Evolutionary conservation across 1,284 basidiomycete species (phyloP), one percentile per base, ranked within the genome.

Genomic region (Sporisorium iseilematis-ciliati): DNA sequence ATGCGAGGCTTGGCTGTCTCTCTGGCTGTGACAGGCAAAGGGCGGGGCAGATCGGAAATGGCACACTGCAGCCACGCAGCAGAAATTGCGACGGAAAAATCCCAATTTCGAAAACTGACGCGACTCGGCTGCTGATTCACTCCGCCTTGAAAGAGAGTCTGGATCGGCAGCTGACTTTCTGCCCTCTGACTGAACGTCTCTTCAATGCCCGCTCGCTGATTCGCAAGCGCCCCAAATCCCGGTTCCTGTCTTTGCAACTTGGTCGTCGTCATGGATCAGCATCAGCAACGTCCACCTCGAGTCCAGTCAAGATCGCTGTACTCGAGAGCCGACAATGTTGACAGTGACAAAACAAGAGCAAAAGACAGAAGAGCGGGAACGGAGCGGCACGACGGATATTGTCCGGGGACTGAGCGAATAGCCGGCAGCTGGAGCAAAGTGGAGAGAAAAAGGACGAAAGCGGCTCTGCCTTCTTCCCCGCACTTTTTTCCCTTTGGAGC

Each of bases 41-140:
- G 55, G 25, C 55, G 55, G 55, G 55, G 55, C 55, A 57, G 67
- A 70, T 64, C 67, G 67, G 67, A 70, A 60, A 59, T 59, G 50
- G 20, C 53, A 29, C 41, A 16, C n/a, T n/a, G 35, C 12, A 52
- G 23, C 12, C 14, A 21, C 11, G 8, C 8, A 23, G 20, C 18
- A 14, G 10, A 33, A 35, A 31, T 26, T 42, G 51, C 8, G 38
- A 43, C 25, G 16, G 20, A 29, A 51, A 58, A 51, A 42, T 57
- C 23, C 35, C 42, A 42, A 42, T 42, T 42, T 50, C n/a, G 33
- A 38, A 38, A 26, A 29, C 25, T 54, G 31, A 50, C 49, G 50
- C 50, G 33, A 51, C 21, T 7, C 4, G 12, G 8, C 26, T 33
- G 33, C 18, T 52, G 38, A 53, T 53, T 53, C 52, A 53, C 23